phyloP scores from a whole-genome alignment of 768 basidiomycete species.

The Boletus pseudo-olivaceus region DNA sequence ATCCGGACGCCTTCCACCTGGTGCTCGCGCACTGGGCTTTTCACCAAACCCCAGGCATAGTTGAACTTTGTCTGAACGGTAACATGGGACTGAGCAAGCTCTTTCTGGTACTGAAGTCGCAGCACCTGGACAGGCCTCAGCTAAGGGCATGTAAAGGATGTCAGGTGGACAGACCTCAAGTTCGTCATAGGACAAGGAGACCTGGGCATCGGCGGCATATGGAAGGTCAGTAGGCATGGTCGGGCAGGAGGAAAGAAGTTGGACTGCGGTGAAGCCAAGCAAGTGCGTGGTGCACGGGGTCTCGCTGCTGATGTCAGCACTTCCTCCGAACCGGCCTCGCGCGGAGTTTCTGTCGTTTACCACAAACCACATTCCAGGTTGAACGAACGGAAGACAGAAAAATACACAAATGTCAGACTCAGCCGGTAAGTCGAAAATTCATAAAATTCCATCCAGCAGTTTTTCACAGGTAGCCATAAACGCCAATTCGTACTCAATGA shows the following conservation, averaged over 20 bases:
- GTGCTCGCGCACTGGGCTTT: constrained; percentile 78
- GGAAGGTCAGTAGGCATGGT: constrained; percentile 80
- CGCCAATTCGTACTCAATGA: constrained; percentile 28
- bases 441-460: constrained; percentile 13
- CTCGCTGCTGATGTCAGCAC: constrained; percentile 27
- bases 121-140: constrained; percentile 57
- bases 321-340: not conserved
- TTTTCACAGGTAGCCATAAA: constrained; percentile 28
- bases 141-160: not conserved
- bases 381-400: constrained; percentile 15
- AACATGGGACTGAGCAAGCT: constrained; percentile 76
- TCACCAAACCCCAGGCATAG: constrained; percentile 94
- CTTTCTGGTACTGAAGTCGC: constrained; percentile 83
- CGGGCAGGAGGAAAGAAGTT: constrained; percentile 9
- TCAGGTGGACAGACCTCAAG: constrained; percentile 57
- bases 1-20: constrained; percentile 91
- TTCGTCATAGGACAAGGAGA: constrained; percentile 85
- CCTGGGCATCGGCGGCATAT: constrained; percentile 92
- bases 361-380: constrained; percentile 23
- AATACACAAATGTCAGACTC: constrained; percentile 44
- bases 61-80: constrained; percentile 97
- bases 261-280: constrained; percentile 11
- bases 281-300: constrained; percentile 18
- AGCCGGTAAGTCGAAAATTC: constrained; percentile 46
- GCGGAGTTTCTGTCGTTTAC: constrained; percentile 23